phyloP scores from a whole-genome alignment of 208 protist genomes.

The Trypanosomatidae sp. region DNA sequence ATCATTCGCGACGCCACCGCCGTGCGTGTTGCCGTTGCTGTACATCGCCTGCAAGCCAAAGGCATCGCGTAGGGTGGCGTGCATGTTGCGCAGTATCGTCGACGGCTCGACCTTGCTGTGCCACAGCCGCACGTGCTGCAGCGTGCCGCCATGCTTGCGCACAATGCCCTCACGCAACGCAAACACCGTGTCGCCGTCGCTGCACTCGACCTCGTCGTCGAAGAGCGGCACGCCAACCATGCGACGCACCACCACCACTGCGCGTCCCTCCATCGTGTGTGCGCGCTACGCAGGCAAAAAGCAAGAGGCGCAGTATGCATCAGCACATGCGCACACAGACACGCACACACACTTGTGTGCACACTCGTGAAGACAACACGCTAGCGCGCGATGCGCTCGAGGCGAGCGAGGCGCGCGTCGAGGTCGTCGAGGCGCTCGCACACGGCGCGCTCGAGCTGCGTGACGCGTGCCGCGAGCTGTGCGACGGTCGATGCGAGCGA shows the following conservation, averaged over 20 bases:
- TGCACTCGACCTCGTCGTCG: constrained; percentile 25
- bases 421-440: constrained; percentile 10
- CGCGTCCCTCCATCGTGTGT: too few relatives aligned
- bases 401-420: constrained; percentile 7
- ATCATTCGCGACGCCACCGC: too few relatives aligned
- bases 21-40: too few relatives aligned
- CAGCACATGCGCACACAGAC: neutral
- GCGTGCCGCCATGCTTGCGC: constrained; percentile 29
- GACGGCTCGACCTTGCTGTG: constrained; percentile 52
- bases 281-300: too few relatives aligned
- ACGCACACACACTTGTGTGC: neutral
- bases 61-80: constrained; percentile 19
- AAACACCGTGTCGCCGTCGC: constrained; percentile 15
- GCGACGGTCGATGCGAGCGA: neutral
- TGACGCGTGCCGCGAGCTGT: constrained; percentile 14
- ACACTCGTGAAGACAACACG: neutral
- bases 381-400: constrained; percentile 6
- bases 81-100: constrained; percentile 36
- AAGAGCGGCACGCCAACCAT: constrained; percentile 66
- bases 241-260: constrained; percentile 22
- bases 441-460: constrained; percentile 15
- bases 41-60: constrained; percentile 17
- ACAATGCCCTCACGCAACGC: constrained; percentile 31
- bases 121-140: constrained; percentile 33
- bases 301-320: neutral